Percentiles rank a stretch among this genome's conserved stretches.
phyloP scores from a whole-genome alignment of 148 eudicot genomes.

The Dysphania ambrosioides region DNA sequence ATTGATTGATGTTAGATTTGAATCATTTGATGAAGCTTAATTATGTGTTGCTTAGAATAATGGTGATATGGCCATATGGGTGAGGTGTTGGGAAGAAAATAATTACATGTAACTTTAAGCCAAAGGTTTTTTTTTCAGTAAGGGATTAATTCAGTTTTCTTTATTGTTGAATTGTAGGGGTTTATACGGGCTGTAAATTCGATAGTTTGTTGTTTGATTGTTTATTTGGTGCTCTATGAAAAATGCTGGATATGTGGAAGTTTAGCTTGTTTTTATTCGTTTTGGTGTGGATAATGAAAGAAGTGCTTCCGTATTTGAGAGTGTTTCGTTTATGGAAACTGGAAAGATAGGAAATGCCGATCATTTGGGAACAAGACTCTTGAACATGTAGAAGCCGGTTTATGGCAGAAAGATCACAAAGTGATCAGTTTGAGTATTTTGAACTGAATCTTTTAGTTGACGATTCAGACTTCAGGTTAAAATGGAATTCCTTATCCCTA shows the following conservation, averaged over 20 bases:
- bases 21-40: too few relatives aligned
- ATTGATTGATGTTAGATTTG: too few relatives aligned
- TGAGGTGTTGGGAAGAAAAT: not conserved
- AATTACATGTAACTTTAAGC: not conserved
- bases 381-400: not conserved
- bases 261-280: not conserved
- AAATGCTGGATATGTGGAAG: not conserved
- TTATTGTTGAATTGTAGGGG: not conserved
- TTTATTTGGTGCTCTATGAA: not conserved
- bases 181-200: not conserved
- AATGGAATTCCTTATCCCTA: not conserved
- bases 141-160: not conserved
- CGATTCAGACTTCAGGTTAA: not conserved
- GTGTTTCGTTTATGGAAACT: not conserved
- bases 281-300: not conserved
- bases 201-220: not conserved
- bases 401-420: not conserved
- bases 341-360: not conserved
- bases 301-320: not conserved
- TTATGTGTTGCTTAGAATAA: too few relatives aligned
- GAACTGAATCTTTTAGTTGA: not conserved
- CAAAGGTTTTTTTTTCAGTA: not conserved
- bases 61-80: too few relatives aligned
- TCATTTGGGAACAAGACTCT: not conserved
- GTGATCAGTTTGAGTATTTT: not conserved